Conservation (phyloP, 768 basidiomycete genomes). For the Suillus brevipes region DNA sequence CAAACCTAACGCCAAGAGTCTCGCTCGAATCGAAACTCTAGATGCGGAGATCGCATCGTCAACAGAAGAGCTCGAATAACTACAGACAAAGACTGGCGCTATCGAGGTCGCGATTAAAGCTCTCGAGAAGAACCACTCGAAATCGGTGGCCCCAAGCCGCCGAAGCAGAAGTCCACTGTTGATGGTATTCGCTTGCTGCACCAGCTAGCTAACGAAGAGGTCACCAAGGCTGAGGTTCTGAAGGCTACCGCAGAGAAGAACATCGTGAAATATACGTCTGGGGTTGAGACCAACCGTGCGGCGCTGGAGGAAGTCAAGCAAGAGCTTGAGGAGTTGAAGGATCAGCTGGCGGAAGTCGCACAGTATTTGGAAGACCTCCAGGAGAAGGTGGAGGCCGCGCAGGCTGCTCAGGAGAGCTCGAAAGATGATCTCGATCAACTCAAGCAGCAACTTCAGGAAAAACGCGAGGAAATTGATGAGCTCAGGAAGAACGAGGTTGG, state of each 20-base stretch:
- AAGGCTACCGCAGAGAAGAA: constrained; percentile 89
- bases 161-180: constrained; percentile 90
- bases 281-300: constrained; percentile 54
- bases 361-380: constrained; percentile 62
- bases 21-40: constrained; percentile 73
- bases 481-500: constrained; percentile 84
- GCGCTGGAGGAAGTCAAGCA: constrained; percentile 61
- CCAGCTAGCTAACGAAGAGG: constrained; percentile 81
- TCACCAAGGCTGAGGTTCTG: constrained; percentile 92
- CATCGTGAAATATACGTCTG: constrained; percentile 57
- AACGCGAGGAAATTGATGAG: constrained; percentile 70
- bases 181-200: constrained; percentile 84
- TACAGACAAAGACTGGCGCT: constrained; percentile 60
- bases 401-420: constrained; percentile 72
- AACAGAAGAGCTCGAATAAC: constrained; percentile 60
- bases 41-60: constrained; percentile 64
- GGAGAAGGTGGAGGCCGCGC: constrained; percentile 73
- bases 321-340: constrained; percentile 64
- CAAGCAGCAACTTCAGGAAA: constrained; percentile 75
- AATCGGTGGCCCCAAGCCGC: constrained; percentile 85
- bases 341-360: constrained; percentile 57
- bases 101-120: constrained; percentile 82
- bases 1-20: constrained; percentile 81
- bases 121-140: constrained; percentile 89
- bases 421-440: constrained; percentile 79